Percentiles rank a stretch among this genome's conserved stretches.
phyloP scores from a whole-genome alignment of 2,329 filamentous ascomycete species.

The Aureobasidium sp. region DNA sequence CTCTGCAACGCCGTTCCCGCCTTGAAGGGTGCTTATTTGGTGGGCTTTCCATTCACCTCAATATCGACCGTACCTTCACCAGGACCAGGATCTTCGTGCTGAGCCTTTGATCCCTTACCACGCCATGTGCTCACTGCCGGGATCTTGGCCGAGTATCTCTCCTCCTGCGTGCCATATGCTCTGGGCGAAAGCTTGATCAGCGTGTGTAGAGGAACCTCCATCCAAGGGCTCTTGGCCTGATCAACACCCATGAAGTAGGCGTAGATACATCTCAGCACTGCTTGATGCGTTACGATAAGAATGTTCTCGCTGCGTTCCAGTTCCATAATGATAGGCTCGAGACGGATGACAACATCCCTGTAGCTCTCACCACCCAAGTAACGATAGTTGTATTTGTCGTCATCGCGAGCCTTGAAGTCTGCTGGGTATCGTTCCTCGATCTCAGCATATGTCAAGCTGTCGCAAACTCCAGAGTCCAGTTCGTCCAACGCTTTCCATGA shows the following conservation, averaged over 20 bases:
- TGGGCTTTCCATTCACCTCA: background rate
- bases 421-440: constrained; percentile 88
- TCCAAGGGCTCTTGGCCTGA: constrained; percentile 90
- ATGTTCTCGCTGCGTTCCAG: constrained; percentile 94
- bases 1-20: background rate
- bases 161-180: constrained; percentile 87
- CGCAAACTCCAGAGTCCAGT: constrained; percentile 91
- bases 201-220: constrained; percentile 94
- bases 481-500: constrained; percentile 99
- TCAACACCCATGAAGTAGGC: constrained; percentile 98
- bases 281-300: constrained; percentile 95
- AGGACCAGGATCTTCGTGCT: constrained; percentile 53
- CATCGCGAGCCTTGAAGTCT: constrained; percentile 89
- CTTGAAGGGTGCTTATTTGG: background rate
- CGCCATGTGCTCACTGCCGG: constrained; percentile 94
- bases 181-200: constrained; percentile 93
- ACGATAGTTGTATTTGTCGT: constrained; percentile 99
- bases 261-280: constrained; percentile 93
- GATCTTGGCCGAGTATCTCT: constrained; percentile 82
- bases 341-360: constrained; percentile 90
- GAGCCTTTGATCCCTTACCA: constrained; percentile 84
- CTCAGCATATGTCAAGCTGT: constrained; percentile 91
- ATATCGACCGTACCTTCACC: constrained; percentile 3
- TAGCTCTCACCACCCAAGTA: constrained; percentile 95
- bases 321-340: constrained; percentile 99